Evolutionary conservation across 2,329 filamentous ascomycete genomes (phyloP).

Genomic region (Beauveria sp.): DNA sequence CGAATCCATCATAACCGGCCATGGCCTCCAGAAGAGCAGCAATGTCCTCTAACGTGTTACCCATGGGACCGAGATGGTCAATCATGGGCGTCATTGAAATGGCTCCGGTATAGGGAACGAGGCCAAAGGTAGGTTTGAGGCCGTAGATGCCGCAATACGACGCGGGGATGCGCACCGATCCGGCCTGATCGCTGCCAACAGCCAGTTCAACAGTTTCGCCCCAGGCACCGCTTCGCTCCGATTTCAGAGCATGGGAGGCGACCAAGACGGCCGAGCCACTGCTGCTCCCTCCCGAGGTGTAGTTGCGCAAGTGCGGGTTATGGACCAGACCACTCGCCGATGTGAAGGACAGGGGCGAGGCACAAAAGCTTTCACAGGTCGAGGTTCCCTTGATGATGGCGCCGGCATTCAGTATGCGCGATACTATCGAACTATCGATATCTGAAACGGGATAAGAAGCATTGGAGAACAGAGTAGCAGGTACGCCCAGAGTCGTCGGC

Average conservation of each 20-base stretch:
- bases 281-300: not conserved
- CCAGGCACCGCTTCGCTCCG: not conserved
- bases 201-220: slow-evolving; percentile 19
- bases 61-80: slow-evolving; percentile 37
- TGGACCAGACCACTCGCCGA: slow-evolving; percentile 23
- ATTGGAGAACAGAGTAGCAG: not conserved
- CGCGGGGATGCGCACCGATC: slow-evolving; percentile 25
- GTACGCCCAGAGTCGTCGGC: slow-evolving; percentile 19
- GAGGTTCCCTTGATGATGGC: slow-evolving; percentile 20
- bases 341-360: slow-evolving; percentile 21
- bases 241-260: not conserved
- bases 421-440: slow-evolving; percentile 18
- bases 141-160: slow-evolving; percentile 25
- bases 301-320: not conserved
- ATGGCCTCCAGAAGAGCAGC: not conserved
- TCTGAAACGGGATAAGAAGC: not conserved
- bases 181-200: slow-evolving; percentile 25
- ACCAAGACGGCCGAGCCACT: not conserved
- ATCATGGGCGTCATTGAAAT: slow-evolving; percentile 32
- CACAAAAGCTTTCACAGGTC: slow-evolving; percentile 24
- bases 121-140: slow-evolving; percentile 31
- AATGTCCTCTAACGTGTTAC: slow-evolving; percentile 22
- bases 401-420: slow-evolving; percentile 19
- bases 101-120: slow-evolving; percentile 37
- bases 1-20: not conserved